Evolutionary conservation across 306 rosid genomes (phyloP), one percentile per base, ranked within the genome.

Genomic region (Trichosanthes truncata): DNA sequence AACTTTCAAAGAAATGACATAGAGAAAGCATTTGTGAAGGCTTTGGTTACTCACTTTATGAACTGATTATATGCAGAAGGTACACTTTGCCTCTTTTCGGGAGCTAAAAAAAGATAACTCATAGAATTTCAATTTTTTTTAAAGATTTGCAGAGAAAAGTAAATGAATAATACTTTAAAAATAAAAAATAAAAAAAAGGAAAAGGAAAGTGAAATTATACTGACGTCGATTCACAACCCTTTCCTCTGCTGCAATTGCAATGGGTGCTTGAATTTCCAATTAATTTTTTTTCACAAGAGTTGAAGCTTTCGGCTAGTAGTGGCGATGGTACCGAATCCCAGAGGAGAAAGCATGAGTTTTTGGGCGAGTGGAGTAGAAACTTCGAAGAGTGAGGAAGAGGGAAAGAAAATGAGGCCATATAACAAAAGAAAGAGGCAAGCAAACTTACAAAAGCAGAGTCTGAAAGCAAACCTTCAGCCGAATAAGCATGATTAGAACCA

Each of bases 61-160:
- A 96, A 96, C 92, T 93, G 99, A 80, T 96, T 96, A 81, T 96
- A 96, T 77, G 99, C 99, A 88, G 99, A 96, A 80, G 98, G 99
- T 79, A 93, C 99, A 74, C 98, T 93, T 88, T 96, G 99, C 93
- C 96, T 91, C 96, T 96, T 96, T 92, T 91, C 98, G 87, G 99
- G 98, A 86, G 99, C 99, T 96, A 97, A 83, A 87, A 87, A 88
- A 74, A 82, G 90, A 88, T 86, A 94, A 86, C 29, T 87, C 92
- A 84, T 79, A 4, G 76, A 33, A 10, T n/a, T n/a, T n/a, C n/a
- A n/a, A 5, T 53, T 6, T 21, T 51, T 36, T 6, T 56, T 12
- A 25, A 56, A 63, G 35, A 66, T 10, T 23, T 46, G 7, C 15
- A 40, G 68, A 61, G 7, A 14, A 56, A 56, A 63, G 23, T 63